phyloP scores from a whole-genome alignment of 257 asterid genomes.

The Solanum bukasovii region DNA sequence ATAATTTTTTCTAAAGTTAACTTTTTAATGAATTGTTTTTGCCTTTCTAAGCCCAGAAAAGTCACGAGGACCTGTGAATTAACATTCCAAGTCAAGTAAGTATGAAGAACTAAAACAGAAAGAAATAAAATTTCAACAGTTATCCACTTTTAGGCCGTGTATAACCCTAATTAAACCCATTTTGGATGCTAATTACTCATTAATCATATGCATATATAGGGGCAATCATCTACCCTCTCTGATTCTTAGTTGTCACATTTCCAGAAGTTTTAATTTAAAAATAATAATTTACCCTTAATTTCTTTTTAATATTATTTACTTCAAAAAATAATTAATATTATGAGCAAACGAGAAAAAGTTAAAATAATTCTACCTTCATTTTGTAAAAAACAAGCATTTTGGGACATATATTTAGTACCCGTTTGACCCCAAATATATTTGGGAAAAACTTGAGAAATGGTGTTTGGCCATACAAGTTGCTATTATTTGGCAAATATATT shows the following conservation, averaged over 20 bases:
- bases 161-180: background rate
- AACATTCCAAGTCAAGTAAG: background rate
- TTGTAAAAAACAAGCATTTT: too few relatives aligned
- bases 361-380: too few relatives aligned
- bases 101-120: background rate
- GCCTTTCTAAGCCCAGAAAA: background rate
- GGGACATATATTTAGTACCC: too few relatives aligned
- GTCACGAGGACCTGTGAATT: background rate
- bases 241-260: background rate
- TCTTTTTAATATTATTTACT: background rate
- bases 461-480: background rate
- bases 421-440: too few relatives aligned
- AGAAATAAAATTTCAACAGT: background rate
- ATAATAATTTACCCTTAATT: background rate
- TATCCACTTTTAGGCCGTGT: background rate
- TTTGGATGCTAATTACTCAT: background rate
- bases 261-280: background rate
- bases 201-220: background rate
- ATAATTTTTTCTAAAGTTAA: background rate
- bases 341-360: too few relatives aligned
- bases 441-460: too few relatives aligned
- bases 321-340: background rate
- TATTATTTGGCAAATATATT: too few relatives aligned
- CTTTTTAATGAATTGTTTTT: background rate
- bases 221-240: background rate